phyloP scores from a whole-genome alignment of 2,329 filamentous ascomycete genomes.

The Aureobasidium uvarum region DNA sequence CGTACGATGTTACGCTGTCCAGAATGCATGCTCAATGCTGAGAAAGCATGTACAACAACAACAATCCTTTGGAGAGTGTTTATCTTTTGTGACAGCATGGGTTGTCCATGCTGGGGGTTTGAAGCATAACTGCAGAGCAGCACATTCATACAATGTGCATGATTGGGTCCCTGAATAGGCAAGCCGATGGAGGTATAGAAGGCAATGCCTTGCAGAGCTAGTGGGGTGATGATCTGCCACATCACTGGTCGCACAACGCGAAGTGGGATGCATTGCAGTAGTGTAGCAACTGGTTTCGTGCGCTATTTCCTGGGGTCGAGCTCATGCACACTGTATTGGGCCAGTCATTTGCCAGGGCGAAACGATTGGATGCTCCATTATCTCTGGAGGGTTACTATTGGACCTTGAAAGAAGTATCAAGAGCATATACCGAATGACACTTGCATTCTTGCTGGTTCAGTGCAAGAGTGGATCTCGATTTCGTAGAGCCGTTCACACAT shows the following conservation, averaged over 20 bases:
- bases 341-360: slow-evolving; percentile 3
- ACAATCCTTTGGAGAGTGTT: not conserved
- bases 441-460: not conserved
- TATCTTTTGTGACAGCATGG: not conserved
- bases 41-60: slow-evolving; percentile 3
- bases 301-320: slow-evolving; percentile 17
- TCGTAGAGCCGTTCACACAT: not conserved
- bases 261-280: slow-evolving; percentile 27
- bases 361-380: not conserved
- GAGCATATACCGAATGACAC: not conserved
- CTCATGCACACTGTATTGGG: slow-evolving; percentile 11
- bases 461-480: slow-evolving; percentile 4
- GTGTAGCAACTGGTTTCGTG: slow-evolving; percentile 4
- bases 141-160: not conserved
- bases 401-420: not conserved
- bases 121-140: not conserved
- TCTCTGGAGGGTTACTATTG: not conserved
- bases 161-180: not conserved
- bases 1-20: not conserved
- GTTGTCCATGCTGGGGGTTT: not conserved
- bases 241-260: slow-evolving; percentile 15
- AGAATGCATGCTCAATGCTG: slow-evolving; percentile 8
- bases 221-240: slow-evolving; percentile 21
- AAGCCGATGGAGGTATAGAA: slow-evolving; percentile 3
- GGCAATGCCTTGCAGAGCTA: slow-evolving; percentile 12